phyloP scores from a whole-genome alignment of 148 eudicot genomes.

The Rhododendron henanense region DNA sequence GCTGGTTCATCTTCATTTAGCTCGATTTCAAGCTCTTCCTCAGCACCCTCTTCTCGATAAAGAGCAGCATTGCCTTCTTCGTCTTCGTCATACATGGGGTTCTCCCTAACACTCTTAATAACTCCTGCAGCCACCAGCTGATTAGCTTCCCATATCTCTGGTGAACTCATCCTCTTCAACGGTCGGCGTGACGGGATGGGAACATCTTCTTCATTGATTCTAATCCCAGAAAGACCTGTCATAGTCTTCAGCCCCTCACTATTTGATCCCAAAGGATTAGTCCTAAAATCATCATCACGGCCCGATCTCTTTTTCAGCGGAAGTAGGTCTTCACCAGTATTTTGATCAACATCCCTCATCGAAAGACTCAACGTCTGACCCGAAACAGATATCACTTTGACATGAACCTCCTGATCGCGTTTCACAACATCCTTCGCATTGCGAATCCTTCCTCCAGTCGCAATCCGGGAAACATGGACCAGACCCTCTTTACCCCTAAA shows the following conservation, averaged over 20 bases:
- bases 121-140: slow-evolving; percentile 88
- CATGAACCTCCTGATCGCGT: slow-evolving; percentile 82
- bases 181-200: too few species aligned
- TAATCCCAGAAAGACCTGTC: too few species aligned
- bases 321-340: too few species aligned
- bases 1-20: slow-evolving; percentile 86
- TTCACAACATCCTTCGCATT: slow-evolving; percentile 77
- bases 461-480: slow-evolving; percentile 81
- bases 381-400: slow-evolving; percentile 66
- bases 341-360: slow-evolving; percentile 68
- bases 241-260: too few species aligned
- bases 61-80: slow-evolving; percentile 75
- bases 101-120: slow-evolving; percentile 52
- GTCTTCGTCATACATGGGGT: slow-evolving; percentile 62
- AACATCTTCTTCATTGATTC: too few species aligned
- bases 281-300: slow-evolving; percentile 25
- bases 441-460: slow-evolving; percentile 50
- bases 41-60: slow-evolving; percentile 77
- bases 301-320: slow-evolving; percentile 35
- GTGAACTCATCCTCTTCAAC: slow-evolving; percentile 77
- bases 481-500: slow-evolving; percentile 88
- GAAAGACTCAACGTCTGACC: slow-evolving; percentile 73
- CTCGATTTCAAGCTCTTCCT: slow-evolving; percentile 88
- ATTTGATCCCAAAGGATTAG: too few species aligned
- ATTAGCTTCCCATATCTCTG: slow-evolving; percentile 85